Percentiles rank a stretch among this genome's conserved stretches.
Evolutionary conservation across 192 early-diverging fungal species (phyloP).

Genomic region (Phycomyces blakesleeanus): DNA sequence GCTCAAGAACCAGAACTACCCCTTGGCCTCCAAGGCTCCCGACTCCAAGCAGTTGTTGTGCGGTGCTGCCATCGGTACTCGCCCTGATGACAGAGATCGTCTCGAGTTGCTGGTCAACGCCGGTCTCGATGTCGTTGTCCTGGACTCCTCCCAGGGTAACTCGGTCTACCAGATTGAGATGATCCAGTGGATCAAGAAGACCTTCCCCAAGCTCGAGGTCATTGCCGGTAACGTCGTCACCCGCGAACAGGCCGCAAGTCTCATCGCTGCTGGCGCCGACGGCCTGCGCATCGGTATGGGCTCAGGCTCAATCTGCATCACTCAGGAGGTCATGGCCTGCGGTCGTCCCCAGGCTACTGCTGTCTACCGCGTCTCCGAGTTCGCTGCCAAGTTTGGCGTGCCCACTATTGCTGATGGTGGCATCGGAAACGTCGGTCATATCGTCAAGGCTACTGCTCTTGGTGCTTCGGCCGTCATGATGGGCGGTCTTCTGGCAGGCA

Average conservation of each 20-base stretch:
- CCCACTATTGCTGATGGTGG: slow-evolving; percentile 97
- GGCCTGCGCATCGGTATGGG: slow-evolving; percentile 97
- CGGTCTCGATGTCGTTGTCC: slow-evolving; percentile 92
- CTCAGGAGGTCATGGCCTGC: slow-evolving; percentile 98
- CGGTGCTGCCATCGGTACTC: slow-evolving; percentile 91
- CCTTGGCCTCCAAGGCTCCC: slow-evolving; percentile 80
- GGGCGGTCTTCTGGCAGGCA: slow-evolving; percentile 94
- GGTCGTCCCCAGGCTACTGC: slow-evolving; percentile 97
- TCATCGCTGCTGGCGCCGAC: slow-evolving; percentile 94
- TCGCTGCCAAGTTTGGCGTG: slow-evolving; percentile 88
- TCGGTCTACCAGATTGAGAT: slow-evolving; percentile 92
- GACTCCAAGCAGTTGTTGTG: slow-evolving; percentile 88
- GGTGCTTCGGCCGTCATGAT: slow-evolving; percentile 99
- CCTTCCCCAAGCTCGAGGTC: slow-evolving; percentile 78
- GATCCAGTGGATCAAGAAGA: slow-evolving; percentile 89
- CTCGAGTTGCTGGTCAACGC: slow-evolving; percentile 84
- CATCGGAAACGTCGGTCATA: slow-evolving; percentile 95
- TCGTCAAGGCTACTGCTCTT: slow-evolving; percentile 91
- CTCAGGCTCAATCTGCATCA: slow-evolving; percentile 96
- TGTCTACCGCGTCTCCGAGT: slow-evolving; percentile 94
- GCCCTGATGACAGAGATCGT: slow-evolving; percentile 81
- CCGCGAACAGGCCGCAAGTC: slow-evolving; percentile 84
- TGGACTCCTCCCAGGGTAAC: slow-evolving; percentile 97
- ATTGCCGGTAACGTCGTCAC: slow-evolving; percentile 98
- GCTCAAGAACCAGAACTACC: slow-evolving; percentile 95